Evolutionary conservation across 2,329 filamentous ascomycete species (phyloP).

Genomic region (Pseudogymnoascus sp.): DNA sequence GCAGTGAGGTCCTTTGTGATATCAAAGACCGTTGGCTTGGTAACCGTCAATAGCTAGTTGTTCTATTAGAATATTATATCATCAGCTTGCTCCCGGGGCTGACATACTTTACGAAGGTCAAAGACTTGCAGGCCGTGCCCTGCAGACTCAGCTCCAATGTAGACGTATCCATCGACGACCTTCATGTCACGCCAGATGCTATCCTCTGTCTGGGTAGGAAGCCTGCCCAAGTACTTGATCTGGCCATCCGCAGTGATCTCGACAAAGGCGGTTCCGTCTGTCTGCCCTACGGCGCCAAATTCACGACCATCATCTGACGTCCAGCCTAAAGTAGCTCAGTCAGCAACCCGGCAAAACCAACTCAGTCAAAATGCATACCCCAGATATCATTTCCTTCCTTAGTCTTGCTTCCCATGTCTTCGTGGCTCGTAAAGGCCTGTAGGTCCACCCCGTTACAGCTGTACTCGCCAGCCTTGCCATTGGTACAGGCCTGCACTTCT

Average conservation of each 20-base stretch:
- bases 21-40: constrained; percentile 30
- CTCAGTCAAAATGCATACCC: not conserved
- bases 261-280: constrained; percentile 42
- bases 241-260: constrained; percentile 38
- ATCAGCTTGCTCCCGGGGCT: constrained; percentile 13
- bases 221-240: constrained; percentile 35
- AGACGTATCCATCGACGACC: constrained; percentile 29
- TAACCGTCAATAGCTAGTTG: not conserved
- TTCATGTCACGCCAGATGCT: constrained; percentile 31
- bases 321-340: constrained; percentile 30
- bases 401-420: constrained; percentile 40
- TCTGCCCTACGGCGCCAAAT: constrained; percentile 40
- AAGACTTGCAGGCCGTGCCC: constrained; percentile 46
- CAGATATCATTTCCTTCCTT: constrained; percentile 24
- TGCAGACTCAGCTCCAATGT: constrained; percentile 35
- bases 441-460: constrained; percentile 36
- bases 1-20: constrained; percentile 31
- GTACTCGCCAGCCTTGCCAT: constrained; percentile 4
- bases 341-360: constrained; percentile 24
- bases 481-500: not conserved
- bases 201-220: not conserved
- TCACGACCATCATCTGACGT: constrained; percentile 40
- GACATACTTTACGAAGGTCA: constrained; percentile 40
- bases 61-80: not conserved
- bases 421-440: constrained; percentile 47